Conservation (phyloP, 495 filamentous ascomycete genomes). For the Aspergillus asperescens region DNA sequence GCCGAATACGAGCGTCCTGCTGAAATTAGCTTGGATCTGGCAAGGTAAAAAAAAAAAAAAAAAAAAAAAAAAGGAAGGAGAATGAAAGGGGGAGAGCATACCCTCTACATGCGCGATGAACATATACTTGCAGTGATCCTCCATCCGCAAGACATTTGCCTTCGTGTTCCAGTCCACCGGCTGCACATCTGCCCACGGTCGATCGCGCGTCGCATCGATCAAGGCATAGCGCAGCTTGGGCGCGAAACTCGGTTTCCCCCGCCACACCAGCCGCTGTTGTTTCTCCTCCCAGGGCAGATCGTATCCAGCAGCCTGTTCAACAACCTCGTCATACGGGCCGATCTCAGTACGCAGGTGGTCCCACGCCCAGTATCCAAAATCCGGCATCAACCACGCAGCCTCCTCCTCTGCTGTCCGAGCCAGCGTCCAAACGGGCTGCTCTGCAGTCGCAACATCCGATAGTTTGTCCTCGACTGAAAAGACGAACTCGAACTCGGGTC, state of each 20-base stretch:
- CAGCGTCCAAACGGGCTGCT: slow-evolving; percentile 51
- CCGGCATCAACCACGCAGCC: slow-evolving; percentile 65
- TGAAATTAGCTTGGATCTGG: neutral
- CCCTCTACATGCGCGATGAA: slow-evolving; percentile 57
- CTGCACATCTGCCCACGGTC: slow-evolving; percentile 53
- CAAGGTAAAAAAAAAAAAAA: too few species aligned
- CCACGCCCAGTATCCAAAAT: slow-evolving; percentile 76
- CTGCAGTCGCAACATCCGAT: slow-evolving; percentile 35
- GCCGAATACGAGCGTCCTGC: slow-evolving; percentile 50
- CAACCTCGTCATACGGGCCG: slow-evolving; percentile 53
- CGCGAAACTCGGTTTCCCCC: slow-evolving; percentile 51
- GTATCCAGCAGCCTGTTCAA: slow-evolving; percentile 37
- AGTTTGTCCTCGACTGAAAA: slow-evolving; percentile 51
- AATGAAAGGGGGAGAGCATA: slow-evolving; percentile 18
- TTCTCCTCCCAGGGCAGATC: slow-evolving; percentile 45
- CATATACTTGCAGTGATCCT: slow-evolving; percentile 55
- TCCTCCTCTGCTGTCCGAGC: slow-evolving; percentile 35
- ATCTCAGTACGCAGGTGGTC: slow-evolving; percentile 54
- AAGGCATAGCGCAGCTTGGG: slow-evolving; percentile 44
- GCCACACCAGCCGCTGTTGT: slow-evolving; percentile 59
- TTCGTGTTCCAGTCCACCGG: slow-evolving; percentile 43
- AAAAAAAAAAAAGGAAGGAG: too few species aligned
- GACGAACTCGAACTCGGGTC: slow-evolving; percentile 61
- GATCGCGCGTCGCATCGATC: slow-evolving; percentile 42
- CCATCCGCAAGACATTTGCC: slow-evolving; percentile 41